Base-by-base conservation (phyloP, 2,329 filamentous ascomycete species). In the Davidsoniella virescens region DNA sequence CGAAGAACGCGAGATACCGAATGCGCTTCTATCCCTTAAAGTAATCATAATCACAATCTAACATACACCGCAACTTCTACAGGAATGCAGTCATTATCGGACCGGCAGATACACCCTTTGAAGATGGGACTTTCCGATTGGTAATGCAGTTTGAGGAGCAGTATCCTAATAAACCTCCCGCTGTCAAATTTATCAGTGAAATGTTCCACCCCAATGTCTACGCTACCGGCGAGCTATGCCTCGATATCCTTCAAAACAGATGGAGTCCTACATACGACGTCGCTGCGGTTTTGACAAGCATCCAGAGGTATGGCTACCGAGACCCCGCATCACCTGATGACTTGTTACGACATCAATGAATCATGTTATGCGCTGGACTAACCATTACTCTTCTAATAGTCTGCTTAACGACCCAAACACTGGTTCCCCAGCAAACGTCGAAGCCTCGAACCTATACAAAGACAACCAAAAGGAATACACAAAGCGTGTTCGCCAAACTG, bases 121-220 rank as follows among this genome's bases (percentile, higher is more conserved):
- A 98, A 67, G 92, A 98, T 65, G 92, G 92, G 55, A 98, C 92
- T 18, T 98, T 98, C 65, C 76, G 90, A 57, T 80, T 98, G 9
- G 88, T 96, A 47, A 96, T 98, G 90, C 87, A 95, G 63, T 98
- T 98, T 59, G 92, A 96, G 63, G 92, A 98, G 65, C 88, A 94
- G 61, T 98, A 98, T 60, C 92, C 92, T 26, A 98, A 96, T 69
- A 96, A 96, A 65, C 92, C 92, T 4, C 92, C 92, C 0, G 84
- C 87, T 33, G 92, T 96, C 68, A 96, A 96, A 63, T 98, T 98
- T 65, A 94, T 98, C 64, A 94, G 86, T 66, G 80, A 92, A 64
- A 98, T 98, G 92, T 98, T 98, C 66, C 92, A 98, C 60, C 92
- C 92, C 16, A 98, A 98, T 62, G 92, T 98, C 52, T 98, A 98